Evolutionary conservation across 176 grass and related monocot species (phyloP), one percentile per base, ranked within the genome.

Genomic region (Thalia dealbata): DNA sequence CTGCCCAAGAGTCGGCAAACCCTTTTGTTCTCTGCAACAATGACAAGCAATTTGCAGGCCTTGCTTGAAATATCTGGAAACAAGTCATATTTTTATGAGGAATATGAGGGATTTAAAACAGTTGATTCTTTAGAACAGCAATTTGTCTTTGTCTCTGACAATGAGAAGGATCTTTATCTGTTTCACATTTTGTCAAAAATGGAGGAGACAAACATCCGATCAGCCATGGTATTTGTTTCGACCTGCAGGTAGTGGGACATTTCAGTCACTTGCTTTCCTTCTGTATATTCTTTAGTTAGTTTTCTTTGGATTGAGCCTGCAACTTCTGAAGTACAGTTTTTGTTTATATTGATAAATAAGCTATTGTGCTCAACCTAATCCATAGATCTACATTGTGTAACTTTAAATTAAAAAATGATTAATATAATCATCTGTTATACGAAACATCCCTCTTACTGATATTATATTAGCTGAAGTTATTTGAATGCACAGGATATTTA

Each of bases 11-110:
- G 78, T 22, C 75, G 89, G 15, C 89, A 97, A 71, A 97, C 93
- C 0, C 86, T 97, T 81, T 70, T 97, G 66, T 97, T 97, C 80
- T 97, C 93, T 43, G 93, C 93, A 73, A 97, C 93, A 38, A 97
- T 97, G 85, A 92, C 93, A 54, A 82, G 87, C 14, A 86, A 97
- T 76, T 82, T 97, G 45, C 70, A 65, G 59, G 86, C 87, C 25
- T 87, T 97, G 75, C 82, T 91, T 69, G 81, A 97, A 67, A 81
- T 97, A 52, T 97, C 93, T 14, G 78, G 81, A 55, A 92, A 92
- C 71, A 90, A 84, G 11, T 88, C 85, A 6, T 97, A 88, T 67
- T 82, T 97, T 64, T 97, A 84, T 72, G 89, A 97, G 79, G 93
- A 82, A 43, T 92, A 97, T 44, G 82, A 92, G 88, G 93, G 93